phyloP scores from a whole-genome alignment of 1,139 yeast genomes.

The Lizanozyma gosingica region DNA sequence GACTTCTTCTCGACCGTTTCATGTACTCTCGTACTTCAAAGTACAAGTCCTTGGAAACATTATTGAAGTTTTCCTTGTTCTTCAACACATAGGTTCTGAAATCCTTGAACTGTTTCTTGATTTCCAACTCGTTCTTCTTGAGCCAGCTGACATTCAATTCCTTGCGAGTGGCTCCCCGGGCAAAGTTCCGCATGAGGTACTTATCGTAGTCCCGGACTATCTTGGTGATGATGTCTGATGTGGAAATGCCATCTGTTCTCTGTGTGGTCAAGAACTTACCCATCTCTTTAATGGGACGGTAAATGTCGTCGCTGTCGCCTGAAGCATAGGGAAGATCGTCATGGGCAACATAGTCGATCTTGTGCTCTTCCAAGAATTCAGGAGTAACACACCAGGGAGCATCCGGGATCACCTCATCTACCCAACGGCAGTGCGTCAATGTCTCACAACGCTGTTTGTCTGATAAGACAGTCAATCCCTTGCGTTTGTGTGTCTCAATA shows the following conservation, averaged over 20 bases:
- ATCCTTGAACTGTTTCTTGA: conserved; percentile 81
- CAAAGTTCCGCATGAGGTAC: conserved; percentile 92
- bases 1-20: conserved; percentile 20
- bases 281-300: conserved; percentile 79
- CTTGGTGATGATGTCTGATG: conserved; percentile 91
- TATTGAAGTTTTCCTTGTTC: conserved; percentile 60
- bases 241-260: conserved; percentile 92
- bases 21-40: conserved; percentile 74
- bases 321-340: conserved; percentile 94
- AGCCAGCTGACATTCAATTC: conserved; percentile 96
- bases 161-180: conserved; percentile 93
- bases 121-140: conserved; percentile 90
- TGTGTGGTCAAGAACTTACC: conserved; percentile 94
- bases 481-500: conserved; percentile 79
- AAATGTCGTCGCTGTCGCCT: conserved; percentile 80
- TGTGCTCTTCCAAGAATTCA: conserved; percentile 67
- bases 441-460: conserved; percentile 88
- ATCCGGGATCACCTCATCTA: conserved; percentile 86
- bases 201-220: conserved; percentile 94
- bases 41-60: conserved; percentile 72
- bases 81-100: conserved; percentile 80
- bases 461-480: conserved; percentile 84
- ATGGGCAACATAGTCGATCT: conserved; percentile 94
- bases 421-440: conserved; percentile 88
- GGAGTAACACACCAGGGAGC: conserved; percentile 96